A percentile compares a stretch with the other conserved stretches of the same genome.
phyloP scores from a whole-genome alignment of 1,284 basidiomycete species.

The Moniliophthora roreri region DNA sequence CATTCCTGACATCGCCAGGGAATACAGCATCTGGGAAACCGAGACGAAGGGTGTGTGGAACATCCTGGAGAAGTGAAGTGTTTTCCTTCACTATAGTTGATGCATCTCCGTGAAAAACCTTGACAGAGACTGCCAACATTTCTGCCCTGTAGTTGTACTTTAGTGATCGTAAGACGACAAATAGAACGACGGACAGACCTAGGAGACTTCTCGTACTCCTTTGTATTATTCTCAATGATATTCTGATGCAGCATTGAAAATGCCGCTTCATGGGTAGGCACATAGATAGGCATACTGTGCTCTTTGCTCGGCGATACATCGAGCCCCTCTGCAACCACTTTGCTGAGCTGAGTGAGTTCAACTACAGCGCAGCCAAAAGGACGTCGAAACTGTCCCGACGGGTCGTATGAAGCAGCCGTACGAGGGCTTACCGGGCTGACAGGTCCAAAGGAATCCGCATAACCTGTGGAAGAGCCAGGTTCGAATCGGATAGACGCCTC shows the following conservation, averaged over 20 bases:
- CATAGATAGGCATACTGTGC: slow-evolving; percentile 87
- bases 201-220: slow-evolving; percentile 83
- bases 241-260: slow-evolving; percentile 96
- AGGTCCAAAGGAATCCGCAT: slow-evolving; percentile 11
- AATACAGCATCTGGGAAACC: slow-evolving; percentile 97
- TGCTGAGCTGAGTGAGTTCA: slow-evolving; percentile 78
- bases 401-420: slow-evolving; percentile 25
- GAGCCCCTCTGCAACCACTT: slow-evolving; percentile 60
- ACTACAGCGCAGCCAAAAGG: slow-evolving; percentile 95
- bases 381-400: slow-evolving; percentile 61
- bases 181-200: slow-evolving; percentile 49
- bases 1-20: slow-evolving; percentile 90
- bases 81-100: slow-evolving; percentile 80
- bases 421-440: slow-evolving; percentile 11
- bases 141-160: slow-evolving; percentile 62
- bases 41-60: slow-evolving; percentile 83
- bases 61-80: slow-evolving; percentile 82
- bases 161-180: slow-evolving; percentile 10
- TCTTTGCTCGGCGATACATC: slow-evolving; percentile 69
- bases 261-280: slow-evolving; percentile 79
- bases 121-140: slow-evolving; percentile 85
- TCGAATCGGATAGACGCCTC: slow-evolving; percentile 43
- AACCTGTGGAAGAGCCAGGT: slow-evolving; percentile 19
- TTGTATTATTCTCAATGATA: slow-evolving; percentile 79
- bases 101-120: slow-evolving; percentile 84